Base-by-base conservation (phyloP, 1,139 yeast genomes). In the Suhomyces bolitotheri region DNA sequence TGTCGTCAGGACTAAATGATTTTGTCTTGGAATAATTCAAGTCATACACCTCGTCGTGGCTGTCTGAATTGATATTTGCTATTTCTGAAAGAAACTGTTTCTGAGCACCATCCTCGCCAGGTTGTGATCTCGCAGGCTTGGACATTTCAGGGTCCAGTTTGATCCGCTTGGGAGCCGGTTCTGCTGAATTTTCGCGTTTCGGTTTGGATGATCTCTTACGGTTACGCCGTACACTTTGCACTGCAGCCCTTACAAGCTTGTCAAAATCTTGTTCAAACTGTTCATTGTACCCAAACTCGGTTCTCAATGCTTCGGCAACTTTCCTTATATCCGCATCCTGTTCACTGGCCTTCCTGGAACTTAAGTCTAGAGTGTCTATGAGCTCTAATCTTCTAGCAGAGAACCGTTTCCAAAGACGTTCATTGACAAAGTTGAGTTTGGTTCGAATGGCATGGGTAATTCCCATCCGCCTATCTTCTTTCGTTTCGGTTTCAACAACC, bases 171-270 rank as follows among this genome's bases (percentile, higher is more conserved):
- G n/a, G 11, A 11, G 41, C 43, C 3, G 25, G 28, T 7, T 27
- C 36, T 4, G 20, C 8, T n/a, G n/a, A 43, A 29, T 52, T 55
- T 2, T 28, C 28, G 27, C 27, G 34, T 12, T 44, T 49, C 0
- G 70, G 45, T 41, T 68, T 64, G 22, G 66, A 57, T 12, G 69
- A 61, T 37, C 77, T 44, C 41, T 71, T 71, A 15, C 77, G 49
- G 45, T 71, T 71, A 33, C 77, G 50, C 30, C 77, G 46, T 2
- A 68, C 77, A 43, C 74, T 67, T 44, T 92, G 98, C 17, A 92
- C 83, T 0, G 96, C 97, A 3, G 96, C 95, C 22, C 96, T 68
- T 0, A 92, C 97, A 28, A 92, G 72, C 56, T 83, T 84, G 57
- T 89, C 96, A 56, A 92, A 90, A 48, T 90, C 97, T 1, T 68